Base-by-base conservation (phyloP, 768 basidiomycete species). In the Rhodotorula kratochvilovae region DNA sequence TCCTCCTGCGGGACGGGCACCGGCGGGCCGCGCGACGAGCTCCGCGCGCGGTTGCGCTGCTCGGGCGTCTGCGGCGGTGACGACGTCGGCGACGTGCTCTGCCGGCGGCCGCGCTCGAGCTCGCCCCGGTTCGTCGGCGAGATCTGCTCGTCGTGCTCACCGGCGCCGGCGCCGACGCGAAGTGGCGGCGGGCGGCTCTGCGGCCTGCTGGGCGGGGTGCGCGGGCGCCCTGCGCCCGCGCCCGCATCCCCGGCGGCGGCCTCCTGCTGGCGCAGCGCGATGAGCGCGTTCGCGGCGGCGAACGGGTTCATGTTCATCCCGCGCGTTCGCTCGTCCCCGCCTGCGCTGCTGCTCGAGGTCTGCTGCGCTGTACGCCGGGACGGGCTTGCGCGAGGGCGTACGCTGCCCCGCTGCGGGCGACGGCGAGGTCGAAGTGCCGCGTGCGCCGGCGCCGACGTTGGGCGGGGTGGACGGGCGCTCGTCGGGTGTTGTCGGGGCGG, bases 251-350 rank as follows among this genome's bases (percentile, higher is more conserved):
- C 27, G 21, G 16, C 59, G 27, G 19, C 16, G 12, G 42, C 53
- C 54, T 64, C 54, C 17, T 39, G 39, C 43, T 43, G 21, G 23
- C 62, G 31, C 62, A 29, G 16, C 15, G 45, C 66, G 42, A 51
- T 29, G 31, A 51, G 15, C 31, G 61, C 51, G 13, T 51, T 48
- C 11, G 68, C 58, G 1, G 63, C 63, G 16, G 68, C 68, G 53
- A 70, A 70, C 58, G 68, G 68, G 63, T 70, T 70, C 43, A 63
- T 63, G 59, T 70, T 70, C 23, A 36, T 65, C 51, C 60, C 60
- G 15, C 59, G 35, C 53, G n/a, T n/a, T n/a, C n/a, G n/a, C n/a
- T n/a, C n/a, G n/a, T n/a, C n/a, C n/a, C n/a, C n/a, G n/a, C n/a
- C n/a, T n/a, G n/a, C n/a, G 12, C 51, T 29, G n/a, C 50, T 59